Base-by-base conservation (phyloP, 345 rosid species). In the Salix viminalis region DNA sequence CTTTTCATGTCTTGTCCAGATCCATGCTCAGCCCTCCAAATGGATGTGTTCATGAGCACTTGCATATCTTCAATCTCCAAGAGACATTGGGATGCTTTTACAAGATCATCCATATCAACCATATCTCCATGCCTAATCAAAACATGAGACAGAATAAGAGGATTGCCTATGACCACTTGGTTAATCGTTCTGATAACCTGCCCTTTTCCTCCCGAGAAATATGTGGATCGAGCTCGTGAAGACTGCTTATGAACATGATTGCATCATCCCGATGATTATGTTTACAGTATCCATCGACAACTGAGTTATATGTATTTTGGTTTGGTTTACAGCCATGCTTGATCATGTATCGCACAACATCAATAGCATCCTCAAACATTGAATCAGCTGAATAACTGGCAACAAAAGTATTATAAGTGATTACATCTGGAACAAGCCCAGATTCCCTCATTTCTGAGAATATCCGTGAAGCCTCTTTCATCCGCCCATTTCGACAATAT, bases 331-430 rank as follows among this genome's bases (percentile, higher is more conserved):
- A 88, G 36, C 89, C 88, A 62, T 86, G 84, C 85, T 86, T 91
- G 71, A 93, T 89, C 98, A 93, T 96, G 87, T 89, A 90, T 36
- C 28, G 84, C 54, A 96, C 88, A 58, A 92, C 97, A 6, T 81
- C 89, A 19, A 90, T 76, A 41, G 98, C 99, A 76, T 93, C 97
- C 76, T 76, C 88, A 66, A 91, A 91, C 97, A 93, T 82, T 8
- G 97, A 89, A 82, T 93, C 98, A 56, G 96, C 89, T n/a, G 99
- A 96, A 78, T 91, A 93, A 78, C 90, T 88, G 23, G 93, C 80
- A 30, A 93, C 86, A 77, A 95, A 95, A 52, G 97, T 95, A 80
- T 93, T 95, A 76, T 89, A 95, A 1, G 97, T 93, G 81, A 95
- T 86, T 12, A 88, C 96, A 86, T 93, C 93, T 2, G 97, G 99